Evolutionary conservation across 441 rosid species (phyloP).

Genomic region (Hura crepitans): DNA sequence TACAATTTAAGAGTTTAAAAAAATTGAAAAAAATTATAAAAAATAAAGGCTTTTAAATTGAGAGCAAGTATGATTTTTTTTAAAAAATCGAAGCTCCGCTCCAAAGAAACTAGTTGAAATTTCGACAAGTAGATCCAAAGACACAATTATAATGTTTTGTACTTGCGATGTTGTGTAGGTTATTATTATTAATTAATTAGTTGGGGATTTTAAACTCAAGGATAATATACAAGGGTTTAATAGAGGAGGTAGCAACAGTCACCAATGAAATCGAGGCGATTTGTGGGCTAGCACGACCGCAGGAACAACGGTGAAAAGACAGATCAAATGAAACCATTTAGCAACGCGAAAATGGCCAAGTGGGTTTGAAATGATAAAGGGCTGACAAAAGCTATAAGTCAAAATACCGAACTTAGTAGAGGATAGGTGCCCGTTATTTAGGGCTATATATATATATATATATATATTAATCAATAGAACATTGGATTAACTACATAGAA

Average conservation of each 20-base stretch:
- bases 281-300: neutral
- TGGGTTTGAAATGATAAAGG: slow-evolving; percentile 3
- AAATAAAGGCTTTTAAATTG: too few relatives aligned
- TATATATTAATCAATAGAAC: neutral
- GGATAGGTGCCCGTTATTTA: slow-evolving; percentile 26
- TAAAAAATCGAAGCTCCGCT: too few relatives aligned
- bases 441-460: slow-evolving; percentile 23
- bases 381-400: slow-evolving; percentile 20
- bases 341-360: neutral
- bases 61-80: too few relatives aligned
- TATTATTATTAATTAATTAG: neutral
- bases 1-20: too few relatives aligned
- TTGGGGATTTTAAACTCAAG: neutral
- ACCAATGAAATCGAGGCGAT: slow-evolving; percentile 4
- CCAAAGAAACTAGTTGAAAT: too few relatives aligned
- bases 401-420: slow-evolving; percentile 2
- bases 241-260: neutral
- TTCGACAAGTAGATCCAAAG: neutral
- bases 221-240: neutral
- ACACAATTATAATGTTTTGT: neutral
- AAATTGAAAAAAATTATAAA: too few relatives aligned
- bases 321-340: slow-evolving; percentile 5
- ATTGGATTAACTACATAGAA: too few relatives aligned
- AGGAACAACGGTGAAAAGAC: slow-evolving; percentile 21
- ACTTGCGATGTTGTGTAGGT: neutral